Conservation (phyloP, 139 green algal species). For the Chlorella ohadii region DNA sequence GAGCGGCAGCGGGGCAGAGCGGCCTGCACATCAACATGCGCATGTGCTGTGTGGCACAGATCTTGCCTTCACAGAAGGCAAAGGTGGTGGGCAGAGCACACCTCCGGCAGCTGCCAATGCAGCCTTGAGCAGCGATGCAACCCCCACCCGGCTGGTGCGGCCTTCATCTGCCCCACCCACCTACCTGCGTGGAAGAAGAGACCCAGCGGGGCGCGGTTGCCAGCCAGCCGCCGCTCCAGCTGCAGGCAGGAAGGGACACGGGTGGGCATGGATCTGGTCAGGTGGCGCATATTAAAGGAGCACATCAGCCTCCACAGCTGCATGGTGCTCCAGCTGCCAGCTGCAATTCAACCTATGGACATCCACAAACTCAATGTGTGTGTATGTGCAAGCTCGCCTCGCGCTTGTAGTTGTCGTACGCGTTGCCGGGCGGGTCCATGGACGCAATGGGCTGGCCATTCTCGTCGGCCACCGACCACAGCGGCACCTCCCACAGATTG, state of each 20-base stretch:
- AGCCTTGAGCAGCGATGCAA: no score
- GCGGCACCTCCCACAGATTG: slow-evolving; percentile 10
- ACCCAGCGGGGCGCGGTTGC: slow-evolving; percentile 27
- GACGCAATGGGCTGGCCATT: not conserved
- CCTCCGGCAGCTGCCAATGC: not conserved
- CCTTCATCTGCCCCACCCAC: not conserved
- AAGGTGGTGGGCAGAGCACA: not conserved
- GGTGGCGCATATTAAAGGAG: no score
- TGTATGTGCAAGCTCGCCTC: slow-evolving; percentile 11
- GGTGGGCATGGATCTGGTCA: no score
- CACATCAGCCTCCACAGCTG: no score
- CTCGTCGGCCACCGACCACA: not conserved
- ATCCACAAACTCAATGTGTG: no score
- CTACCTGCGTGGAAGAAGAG: slow-evolving; percentile 29
- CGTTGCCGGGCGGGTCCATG: slow-evolving; percentile 15
- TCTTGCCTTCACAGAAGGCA: no score
- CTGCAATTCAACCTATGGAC: no score
- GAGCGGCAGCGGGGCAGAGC: no score
- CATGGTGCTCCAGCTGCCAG: no score
- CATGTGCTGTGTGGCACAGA: not conserved
- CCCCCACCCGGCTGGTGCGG: no score
- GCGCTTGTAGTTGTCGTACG: slow-evolving; percentile 24
- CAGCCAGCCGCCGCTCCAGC: slow-evolving; percentile 21
- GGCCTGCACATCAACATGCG: no score
- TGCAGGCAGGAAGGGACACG: not conserved